Percentiles rank a stretch among this genome's conserved stretches.
These are phyloP conservation scores for Dipteronia dyeriana DNA, from an alignment of 345 rosid genomes.

Conservation along the genomic window DNA sequence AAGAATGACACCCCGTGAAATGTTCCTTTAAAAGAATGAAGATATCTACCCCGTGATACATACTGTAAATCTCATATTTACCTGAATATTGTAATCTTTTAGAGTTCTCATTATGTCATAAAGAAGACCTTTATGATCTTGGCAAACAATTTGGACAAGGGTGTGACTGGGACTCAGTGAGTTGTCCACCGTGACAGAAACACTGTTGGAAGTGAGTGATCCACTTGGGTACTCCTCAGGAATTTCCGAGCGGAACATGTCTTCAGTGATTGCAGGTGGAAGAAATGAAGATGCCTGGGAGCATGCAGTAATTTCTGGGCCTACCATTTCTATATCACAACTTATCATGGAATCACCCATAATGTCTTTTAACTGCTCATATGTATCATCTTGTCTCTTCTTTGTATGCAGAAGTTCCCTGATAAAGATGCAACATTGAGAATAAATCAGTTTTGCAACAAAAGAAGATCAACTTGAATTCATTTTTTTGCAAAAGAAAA, in stretches of 20 bases:
- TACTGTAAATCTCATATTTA: constrained; percentile 23
- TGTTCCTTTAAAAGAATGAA: background rate
- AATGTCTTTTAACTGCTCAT: constrained; percentile 40
- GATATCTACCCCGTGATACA: background rate
- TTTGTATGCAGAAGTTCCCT: constrained; percentile 84
- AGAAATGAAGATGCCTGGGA: constrained; percentile 65
- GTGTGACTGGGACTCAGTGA: constrained; percentile 81
- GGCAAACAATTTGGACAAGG: constrained; percentile 80
- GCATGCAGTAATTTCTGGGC: constrained; percentile 64
- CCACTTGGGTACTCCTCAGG: constrained; percentile 41
- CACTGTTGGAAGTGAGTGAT: constrained; percentile 38
- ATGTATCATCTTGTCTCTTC: constrained; percentile 66
- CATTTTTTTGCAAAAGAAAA: background rate
- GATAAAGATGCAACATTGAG: constrained; percentile 13
- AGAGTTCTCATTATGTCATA: constrained; percentile 93
- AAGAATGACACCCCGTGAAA: background rate
- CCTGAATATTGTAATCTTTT: constrained; percentile 95
- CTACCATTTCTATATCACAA: constrained; percentile 78
- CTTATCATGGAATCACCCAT: constrained; percentile 66
- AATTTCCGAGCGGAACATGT: constrained; percentile 46
- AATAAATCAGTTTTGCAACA: constrained; percentile 4
- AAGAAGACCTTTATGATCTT: constrained; percentile 89
- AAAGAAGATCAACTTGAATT: background rate
- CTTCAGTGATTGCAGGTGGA: constrained; percentile 62
- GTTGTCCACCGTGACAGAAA: constrained; percentile 78